A percentile compares a stretch with the other conserved stretches of the same genome.
Evolutionary conservation across 805 yeast genomes (phyloP).

Genomic region (Candida methanosorbosa): DNA sequence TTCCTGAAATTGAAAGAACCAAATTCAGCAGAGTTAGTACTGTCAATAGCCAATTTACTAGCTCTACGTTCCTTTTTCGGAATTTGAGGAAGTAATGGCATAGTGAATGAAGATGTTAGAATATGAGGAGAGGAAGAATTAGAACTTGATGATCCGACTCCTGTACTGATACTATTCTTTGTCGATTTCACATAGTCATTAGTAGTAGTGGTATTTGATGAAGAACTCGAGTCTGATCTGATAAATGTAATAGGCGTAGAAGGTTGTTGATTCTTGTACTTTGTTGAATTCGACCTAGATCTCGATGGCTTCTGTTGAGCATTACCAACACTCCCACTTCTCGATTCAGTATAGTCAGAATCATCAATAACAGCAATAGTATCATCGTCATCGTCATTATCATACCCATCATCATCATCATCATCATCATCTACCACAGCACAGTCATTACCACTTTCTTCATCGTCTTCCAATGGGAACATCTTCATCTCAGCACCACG

Average conservation of each 20-base stretch:
- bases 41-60: constrained; percentile 50
- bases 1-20: constrained; percentile 91
- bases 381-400: not conserved
- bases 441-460: constrained; percentile 19
- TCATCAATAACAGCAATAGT: not conserved
- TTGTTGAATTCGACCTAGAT: not conserved
- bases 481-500: constrained; percentile 77
- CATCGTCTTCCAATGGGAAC: constrained; percentile 41
- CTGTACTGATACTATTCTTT: too few species aligned
- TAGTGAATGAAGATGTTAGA: constrained; percentile 7
- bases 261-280: not conserved
- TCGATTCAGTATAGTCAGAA: not conserved
- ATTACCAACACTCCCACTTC: constrained; percentile 1
- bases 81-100: not conserved
- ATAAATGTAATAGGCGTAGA: constrained; percentile 1
- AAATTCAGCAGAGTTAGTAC: constrained; percentile 60
- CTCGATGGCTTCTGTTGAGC: too few species aligned
- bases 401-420: not conserved
- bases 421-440: constrained; percentile 5
- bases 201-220: constrained; percentile 18
- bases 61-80: constrained; percentile 60
- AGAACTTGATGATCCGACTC: constrained; percentile 20
- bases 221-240: constrained; percentile 15
- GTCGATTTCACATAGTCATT: too few species aligned
- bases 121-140: constrained; percentile 5